These are phyloP conservation scores for Conringia planisiliqua DNA, from an alignment of 345 rosid species.

Conservation along the genomic window DNA sequence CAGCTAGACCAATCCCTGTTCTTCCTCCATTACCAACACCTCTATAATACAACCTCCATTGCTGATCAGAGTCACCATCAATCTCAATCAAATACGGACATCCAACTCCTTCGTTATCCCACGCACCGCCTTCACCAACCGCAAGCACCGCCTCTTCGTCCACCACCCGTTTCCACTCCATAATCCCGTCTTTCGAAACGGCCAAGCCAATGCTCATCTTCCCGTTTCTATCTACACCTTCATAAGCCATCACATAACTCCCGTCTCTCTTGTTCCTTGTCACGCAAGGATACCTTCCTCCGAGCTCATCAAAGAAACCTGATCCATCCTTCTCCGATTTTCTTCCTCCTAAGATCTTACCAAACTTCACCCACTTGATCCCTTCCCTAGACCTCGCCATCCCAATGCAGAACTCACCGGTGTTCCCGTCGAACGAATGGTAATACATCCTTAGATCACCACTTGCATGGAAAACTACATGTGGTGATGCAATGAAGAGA, in stretches of 20 bases:
- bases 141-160: slow-evolving; percentile 45
- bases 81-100: slow-evolving; percentile 64
- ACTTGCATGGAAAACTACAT: slow-evolving; percentile 60
- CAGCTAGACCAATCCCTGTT: slow-evolving; percentile 69
- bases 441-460: slow-evolving; percentile 84
- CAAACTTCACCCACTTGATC: slow-evolving; percentile 68
- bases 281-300: slow-evolving; percentile 55
- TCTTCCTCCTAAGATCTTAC: slow-evolving; percentile 62
- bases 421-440: slow-evolving; percentile 60
- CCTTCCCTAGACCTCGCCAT: slow-evolving; percentile 88
- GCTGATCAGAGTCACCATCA: slow-evolving; percentile 51
- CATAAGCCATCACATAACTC: slow-evolving; percentile 66
- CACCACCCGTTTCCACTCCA: slow-evolving; percentile 50
- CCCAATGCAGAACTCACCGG: slow-evolving; percentile 49
- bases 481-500: slow-evolving; percentile 60
- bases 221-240: slow-evolving; percentile 53
- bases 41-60: slow-evolving; percentile 71
- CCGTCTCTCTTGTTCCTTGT: slow-evolving; percentile 57
- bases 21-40: slow-evolving; percentile 60
- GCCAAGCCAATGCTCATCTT: slow-evolving; percentile 59
- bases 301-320: slow-evolving; percentile 49
- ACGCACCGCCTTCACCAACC: slow-evolving; percentile 40
- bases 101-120: slow-evolving; percentile 71
- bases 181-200: slow-evolving; percentile 56
- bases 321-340: slow-evolving; percentile 15